Conservation (phyloP, 1,139 yeast species). For the Kurtzmaniella natalensis region DNA sequence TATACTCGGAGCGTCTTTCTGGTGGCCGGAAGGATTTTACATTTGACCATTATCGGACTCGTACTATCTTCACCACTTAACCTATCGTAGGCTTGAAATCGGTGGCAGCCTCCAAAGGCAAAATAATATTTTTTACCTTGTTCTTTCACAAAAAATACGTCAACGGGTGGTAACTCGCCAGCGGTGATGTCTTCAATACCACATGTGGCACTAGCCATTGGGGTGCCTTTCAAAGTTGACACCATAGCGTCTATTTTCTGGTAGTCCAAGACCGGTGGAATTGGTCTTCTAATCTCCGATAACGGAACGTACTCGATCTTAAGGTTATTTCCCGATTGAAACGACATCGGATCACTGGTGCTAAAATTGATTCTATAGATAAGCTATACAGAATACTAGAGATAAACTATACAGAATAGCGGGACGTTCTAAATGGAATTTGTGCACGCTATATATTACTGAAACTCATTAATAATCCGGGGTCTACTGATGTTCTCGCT, state of each 20-base stretch:
- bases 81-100: constrained; percentile 73
- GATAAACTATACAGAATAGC: no score
- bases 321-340: constrained; percentile 40
- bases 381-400: no score
- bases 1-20: constrained; percentile 56
- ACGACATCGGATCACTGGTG: no score
- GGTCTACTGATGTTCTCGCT: no score
- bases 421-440: no score
- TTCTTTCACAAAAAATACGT: constrained; percentile 64
- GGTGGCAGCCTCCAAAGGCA: constrained; percentile 80
- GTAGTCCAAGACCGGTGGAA: constrained; percentile 74
- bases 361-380: no score
- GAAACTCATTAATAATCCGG: no score
- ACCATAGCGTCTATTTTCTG: constrained; percentile 76
- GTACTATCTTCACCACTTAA: constrained; percentile 15
- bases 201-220: constrained; percentile 64
- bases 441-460: no score
- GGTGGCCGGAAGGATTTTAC: constrained; percentile 66
- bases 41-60: constrained; percentile 51
- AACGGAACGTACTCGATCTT: constrained; percentile 60
- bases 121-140: constrained; percentile 60
- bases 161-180: constrained; percentile 74
- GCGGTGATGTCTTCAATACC: constrained; percentile 48
- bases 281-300: constrained; percentile 66
- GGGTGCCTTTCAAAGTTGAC: constrained; percentile 61